Evolutionary conservation across 2,329 filamentous ascomycete genomes (phyloP).

Genomic region (Tolypocladium pustulatum): DNA sequence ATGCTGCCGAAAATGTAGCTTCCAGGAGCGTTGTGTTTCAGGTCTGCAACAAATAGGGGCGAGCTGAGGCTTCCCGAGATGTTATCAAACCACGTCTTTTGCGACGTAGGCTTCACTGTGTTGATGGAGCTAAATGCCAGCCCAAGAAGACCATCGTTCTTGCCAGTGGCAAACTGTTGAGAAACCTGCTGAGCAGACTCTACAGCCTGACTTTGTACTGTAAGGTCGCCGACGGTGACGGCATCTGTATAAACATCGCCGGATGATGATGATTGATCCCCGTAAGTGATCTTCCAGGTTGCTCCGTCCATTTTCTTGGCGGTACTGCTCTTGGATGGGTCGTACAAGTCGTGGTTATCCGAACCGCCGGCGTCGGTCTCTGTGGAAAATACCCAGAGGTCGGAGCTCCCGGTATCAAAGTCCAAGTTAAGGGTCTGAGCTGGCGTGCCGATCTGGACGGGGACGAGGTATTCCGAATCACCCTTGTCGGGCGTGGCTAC

Average conservation of each 20-base stretch:
- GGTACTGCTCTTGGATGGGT: constrained; percentile 26
- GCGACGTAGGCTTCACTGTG: constrained; percentile 26
- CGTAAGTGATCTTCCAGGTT: constrained; percentile 31
- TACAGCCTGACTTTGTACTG: constrained; percentile 28
- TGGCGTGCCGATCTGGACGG: constrained; percentile 31
- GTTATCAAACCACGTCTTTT: constrained; percentile 33
- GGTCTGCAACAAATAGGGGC: constrained; percentile 22
- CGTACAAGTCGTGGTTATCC: constrained; percentile 28
- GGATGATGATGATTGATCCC: constrained; percentile 29
- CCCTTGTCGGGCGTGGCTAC: constrained; percentile 2
- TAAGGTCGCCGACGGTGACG: constrained; percentile 30
- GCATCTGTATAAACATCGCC: constrained; percentile 33
- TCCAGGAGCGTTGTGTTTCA: constrained; percentile 42
- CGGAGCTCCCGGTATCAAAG: constrained; percentile 36
- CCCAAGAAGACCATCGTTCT: constrained; percentile 32
- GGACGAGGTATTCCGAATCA: constrained; percentile 27
- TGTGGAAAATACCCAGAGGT: constrained; percentile 38
- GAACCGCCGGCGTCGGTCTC: constrained; percentile 24
- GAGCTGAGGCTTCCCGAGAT: constrained; percentile 15
- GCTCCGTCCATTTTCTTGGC: constrained; percentile 24
- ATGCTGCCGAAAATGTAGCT: constrained; percentile 51
- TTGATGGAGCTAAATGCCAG: constrained; percentile 32
- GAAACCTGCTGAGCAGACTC: constrained; percentile 31
- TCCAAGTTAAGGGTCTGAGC: constrained; percentile 30
- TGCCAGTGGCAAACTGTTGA: constrained; percentile 22